phyloP scores from a whole-genome alignment of 2,329 filamentous ascomycete genomes.

The Chalaropsis ovoidea region DNA sequence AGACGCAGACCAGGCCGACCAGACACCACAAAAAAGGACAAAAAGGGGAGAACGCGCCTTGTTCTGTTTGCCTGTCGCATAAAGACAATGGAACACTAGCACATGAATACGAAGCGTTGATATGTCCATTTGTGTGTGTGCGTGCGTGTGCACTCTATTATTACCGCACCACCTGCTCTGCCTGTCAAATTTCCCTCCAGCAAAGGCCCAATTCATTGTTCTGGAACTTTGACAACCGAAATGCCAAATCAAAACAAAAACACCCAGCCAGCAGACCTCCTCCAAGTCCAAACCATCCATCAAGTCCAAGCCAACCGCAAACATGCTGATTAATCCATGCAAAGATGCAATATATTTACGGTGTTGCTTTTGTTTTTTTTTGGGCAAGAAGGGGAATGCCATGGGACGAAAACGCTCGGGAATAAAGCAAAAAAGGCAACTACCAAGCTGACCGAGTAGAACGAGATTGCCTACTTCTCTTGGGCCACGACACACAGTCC shows the following conservation, averaged over 20 bases:
- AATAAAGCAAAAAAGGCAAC: neutral
- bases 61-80: neutral
- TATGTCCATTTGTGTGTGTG: neutral
- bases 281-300: neutral
- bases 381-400: neutral
- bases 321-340: too few species aligned
- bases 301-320: neutral
- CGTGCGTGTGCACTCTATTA: neutral
- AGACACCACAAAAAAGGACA: neutral
- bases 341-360: too few species aligned
- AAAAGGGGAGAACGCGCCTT: neutral
- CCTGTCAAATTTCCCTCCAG: neutral
- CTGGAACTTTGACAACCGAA: neutral
- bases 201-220: neutral
- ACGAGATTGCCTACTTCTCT: neutral
- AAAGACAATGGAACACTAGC: constrained; percentile 2
- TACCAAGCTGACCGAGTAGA: too few species aligned
- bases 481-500: neutral
- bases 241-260: constrained; percentile 13
- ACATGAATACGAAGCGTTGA: neutral
- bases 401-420: neutral
- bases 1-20: neutral
- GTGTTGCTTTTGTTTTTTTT: neutral
- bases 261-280: neutral
- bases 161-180: neutral